Evolutionary conservation across 352 stramenopile genomes (phyloP).

Genomic region (Pythium angustatum): DNA sequence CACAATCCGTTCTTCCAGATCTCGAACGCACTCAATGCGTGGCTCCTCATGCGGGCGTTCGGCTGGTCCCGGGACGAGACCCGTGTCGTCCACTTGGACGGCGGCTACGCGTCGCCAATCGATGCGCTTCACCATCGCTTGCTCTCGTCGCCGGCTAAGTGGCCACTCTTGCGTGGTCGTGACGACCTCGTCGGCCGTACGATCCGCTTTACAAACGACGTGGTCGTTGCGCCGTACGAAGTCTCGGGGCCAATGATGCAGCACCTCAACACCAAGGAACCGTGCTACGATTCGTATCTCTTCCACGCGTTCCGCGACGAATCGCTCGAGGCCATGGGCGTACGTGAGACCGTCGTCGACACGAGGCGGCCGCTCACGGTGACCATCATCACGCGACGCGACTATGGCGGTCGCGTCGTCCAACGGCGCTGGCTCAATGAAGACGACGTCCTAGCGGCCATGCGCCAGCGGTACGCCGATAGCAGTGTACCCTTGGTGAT

Average conservation of each 20-base stretch:
- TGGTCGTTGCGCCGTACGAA: conserved; percentile 57
- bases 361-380: conserved; percentile 16
- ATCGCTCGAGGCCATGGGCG: conserved; percentile 5
- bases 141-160: conserved; percentile 20
- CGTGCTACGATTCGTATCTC: conserved; percentile 55
- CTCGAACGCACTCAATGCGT: conserved; percentile 32
- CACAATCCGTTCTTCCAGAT: conserved; percentile 44
- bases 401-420: conserved; percentile 29
- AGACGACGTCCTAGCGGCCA: conserved; percentile 26
- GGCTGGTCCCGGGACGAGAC: conserved; percentile 13
- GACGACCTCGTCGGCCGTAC: conserved; percentile 31
- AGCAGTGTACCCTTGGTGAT: conserved; percentile 36
- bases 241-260: conserved; percentile 63
- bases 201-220: conserved; percentile 39
- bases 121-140: conserved; percentile 33
- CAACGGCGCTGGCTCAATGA: conserved; percentile 37
- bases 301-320: conserved; percentile 49
- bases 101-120: conserved; percentile 28
- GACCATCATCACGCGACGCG: conserved; percentile 34
- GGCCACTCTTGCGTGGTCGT: conserved; percentile 16
- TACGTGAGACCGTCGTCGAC: not conserved
- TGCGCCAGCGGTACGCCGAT: conserved; percentile 22
- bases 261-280: conserved; percentile 65
- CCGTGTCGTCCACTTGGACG: conserved; percentile 36
- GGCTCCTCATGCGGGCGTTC: conserved; percentile 28